These are phyloP conservation scores for Paraconiothyrium brasiliense DNA, from an alignment of 2,329 filamentous ascomycete genomes.

Conservation along the genomic window DNA sequence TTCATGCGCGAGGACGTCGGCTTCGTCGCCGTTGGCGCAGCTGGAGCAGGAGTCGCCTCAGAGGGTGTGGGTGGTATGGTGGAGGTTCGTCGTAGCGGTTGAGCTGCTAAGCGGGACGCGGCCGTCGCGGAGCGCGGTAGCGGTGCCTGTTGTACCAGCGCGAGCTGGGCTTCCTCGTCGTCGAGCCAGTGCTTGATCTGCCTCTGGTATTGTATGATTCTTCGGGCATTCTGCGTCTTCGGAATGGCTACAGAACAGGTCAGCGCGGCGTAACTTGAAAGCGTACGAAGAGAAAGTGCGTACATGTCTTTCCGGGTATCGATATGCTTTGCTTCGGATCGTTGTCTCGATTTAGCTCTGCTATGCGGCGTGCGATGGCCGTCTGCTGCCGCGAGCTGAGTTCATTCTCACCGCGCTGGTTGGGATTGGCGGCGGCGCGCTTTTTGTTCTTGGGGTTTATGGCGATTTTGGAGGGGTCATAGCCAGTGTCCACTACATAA, in stretches of 20 bases:
- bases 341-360: constrained; percentile 80
- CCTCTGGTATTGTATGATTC: constrained; percentile 82
- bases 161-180: constrained; percentile 76
- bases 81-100: constrained; percentile 34
- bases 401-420: constrained; percentile 61
- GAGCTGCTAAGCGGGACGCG: constrained; percentile 24
- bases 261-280: not conserved
- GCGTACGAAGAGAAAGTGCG: constrained; percentile 1
- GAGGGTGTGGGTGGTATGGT: constrained; percentile 39
- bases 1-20: constrained; percentile 23
- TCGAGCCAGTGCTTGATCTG: constrained; percentile 85
- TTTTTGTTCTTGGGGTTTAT: constrained; percentile 68
- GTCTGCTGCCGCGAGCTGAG: constrained; percentile 83
- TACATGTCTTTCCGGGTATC: constrained; percentile 41
- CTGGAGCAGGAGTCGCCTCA: constrained; percentile 37
- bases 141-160: constrained; percentile 54
- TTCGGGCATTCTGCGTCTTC: constrained; percentile 72
- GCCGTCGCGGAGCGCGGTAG: constrained; percentile 28
- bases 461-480: constrained; percentile 64
- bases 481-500: constrained; percentile 81
- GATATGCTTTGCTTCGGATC: constrained; percentile 62
- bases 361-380: constrained; percentile 81
- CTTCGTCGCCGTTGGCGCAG: constrained; percentile 11
- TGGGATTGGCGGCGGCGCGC: constrained; percentile 64
- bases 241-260: constrained; percentile 30